Evolutionary conservation across 2,329 filamentous ascomycete genomes (phyloP).

Genomic region (Rhytidhysteron rufulum): DNA sequence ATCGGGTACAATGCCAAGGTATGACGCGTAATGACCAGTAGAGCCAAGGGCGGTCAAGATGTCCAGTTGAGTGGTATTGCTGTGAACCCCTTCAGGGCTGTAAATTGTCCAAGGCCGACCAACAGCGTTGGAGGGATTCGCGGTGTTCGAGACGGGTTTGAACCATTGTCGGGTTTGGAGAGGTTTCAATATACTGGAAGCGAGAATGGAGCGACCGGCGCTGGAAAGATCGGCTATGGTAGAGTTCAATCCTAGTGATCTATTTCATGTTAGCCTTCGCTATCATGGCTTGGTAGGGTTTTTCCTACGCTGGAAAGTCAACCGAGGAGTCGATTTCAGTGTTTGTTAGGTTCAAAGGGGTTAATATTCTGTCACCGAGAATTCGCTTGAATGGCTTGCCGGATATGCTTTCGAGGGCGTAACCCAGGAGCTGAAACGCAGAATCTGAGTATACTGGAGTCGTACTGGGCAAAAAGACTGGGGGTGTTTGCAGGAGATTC

Average conservation of each 20-base stretch:
- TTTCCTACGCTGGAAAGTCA: too few relatives aligned
- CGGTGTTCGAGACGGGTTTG: conserved; percentile 38
- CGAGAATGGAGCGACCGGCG: conserved; percentile 38
- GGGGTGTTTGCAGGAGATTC: conserved; percentile 12
- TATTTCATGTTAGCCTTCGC: too few relatives aligned
- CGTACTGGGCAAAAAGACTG: conserved; percentile 42
- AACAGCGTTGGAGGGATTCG: conserved; percentile 27
- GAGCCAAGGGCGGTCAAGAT: conserved; percentile 43
- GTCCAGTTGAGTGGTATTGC: conserved; percentile 17
- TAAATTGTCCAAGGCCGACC: conserved; percentile 40
- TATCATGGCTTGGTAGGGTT: too few relatives aligned
- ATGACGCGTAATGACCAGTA: conserved; percentile 37
- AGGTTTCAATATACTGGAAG: conserved; percentile 30
- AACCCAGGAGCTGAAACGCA: conserved; percentile 44
- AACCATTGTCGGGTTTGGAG: conserved; percentile 39
- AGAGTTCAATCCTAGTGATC: conserved; percentile 30
- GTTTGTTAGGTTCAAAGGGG: conserved; percentile 41
- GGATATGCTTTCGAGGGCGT: conserved; percentile 44
- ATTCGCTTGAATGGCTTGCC: conserved; percentile 39
- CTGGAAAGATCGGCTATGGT: conserved; percentile 33
- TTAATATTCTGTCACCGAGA: conserved; percentile 39
- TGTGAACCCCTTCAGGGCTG: too few relatives aligned
- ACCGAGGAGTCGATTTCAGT: too few relatives aligned
- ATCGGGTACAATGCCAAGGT: conserved; percentile 42
- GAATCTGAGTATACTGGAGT: conserved; percentile 50